A percentile compares a stretch with the other conserved stretches of the same genome.
phyloP scores from a whole-genome alignment of 345 rosid genomes.

The Corchorus olitorius region DNA sequence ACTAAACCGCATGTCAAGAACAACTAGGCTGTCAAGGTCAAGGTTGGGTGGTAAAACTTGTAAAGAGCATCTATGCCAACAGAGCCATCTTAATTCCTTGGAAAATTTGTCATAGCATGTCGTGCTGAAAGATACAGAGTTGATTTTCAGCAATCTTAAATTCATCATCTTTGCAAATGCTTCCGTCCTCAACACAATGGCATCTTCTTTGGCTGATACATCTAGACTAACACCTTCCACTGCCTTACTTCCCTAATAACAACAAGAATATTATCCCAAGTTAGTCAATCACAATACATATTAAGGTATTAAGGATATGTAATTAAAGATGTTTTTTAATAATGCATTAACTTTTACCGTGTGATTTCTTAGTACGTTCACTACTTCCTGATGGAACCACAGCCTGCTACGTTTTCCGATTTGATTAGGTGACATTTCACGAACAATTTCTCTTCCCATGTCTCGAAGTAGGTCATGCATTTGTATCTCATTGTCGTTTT shows the following conservation, averaged over 20 bases:
- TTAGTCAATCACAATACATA: neutral
- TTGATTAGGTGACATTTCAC: neutral
- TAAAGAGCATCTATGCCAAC: neutral
- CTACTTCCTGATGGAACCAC: neutral
- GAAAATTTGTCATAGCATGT: neutral
- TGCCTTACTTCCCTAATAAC: neutral
- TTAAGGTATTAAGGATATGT: neutral
- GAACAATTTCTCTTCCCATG: neutral
- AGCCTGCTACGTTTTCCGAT: neutral
- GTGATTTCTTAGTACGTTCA: neutral
- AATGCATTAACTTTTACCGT: neutral
- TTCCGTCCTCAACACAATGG: neutral
- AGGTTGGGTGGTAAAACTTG: neutral
- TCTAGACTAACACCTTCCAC: neutral
- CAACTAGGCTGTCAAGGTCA: neutral
- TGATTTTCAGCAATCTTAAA: neutral
- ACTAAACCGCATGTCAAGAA: neutral
- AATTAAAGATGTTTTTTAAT: no score
- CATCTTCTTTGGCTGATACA: neutral
- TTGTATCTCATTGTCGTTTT: neutral
- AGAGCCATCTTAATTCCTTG: neutral
- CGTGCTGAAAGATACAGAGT: neutral
- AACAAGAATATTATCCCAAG: neutral
- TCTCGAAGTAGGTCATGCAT: neutral
- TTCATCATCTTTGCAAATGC: neutral